These are phyloP conservation scores for Capsicum chinense DNA, from an alignment of 257 asterid genomes.

Conservation along the genomic window DNA sequence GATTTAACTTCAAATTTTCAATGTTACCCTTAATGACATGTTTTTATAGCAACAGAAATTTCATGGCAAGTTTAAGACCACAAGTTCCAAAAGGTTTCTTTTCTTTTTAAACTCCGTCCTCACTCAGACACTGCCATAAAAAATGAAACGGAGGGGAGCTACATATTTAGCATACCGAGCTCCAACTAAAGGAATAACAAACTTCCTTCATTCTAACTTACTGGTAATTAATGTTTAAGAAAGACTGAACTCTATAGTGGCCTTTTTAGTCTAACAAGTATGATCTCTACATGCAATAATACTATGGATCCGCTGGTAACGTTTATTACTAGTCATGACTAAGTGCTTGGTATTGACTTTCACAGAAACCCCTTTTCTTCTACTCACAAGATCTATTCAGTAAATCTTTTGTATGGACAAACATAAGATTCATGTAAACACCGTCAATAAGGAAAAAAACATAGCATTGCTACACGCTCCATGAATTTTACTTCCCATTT, in stretches of 20 bases:
- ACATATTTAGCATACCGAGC: neutral
- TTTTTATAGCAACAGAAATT: neutral
- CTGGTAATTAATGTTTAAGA: neutral
- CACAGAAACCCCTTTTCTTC: neutral
- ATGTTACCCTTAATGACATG: neutral
- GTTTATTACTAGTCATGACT: neutral
- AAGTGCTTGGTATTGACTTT: neutral
- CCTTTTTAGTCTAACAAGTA: neutral
- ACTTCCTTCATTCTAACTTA: neutral
- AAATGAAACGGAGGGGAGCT: neutral
- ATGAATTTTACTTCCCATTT: neutral
- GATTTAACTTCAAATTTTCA: neutral
- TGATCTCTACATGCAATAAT: slow-evolving; percentile 4
- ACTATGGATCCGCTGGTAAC: neutral
- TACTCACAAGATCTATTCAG: neutral
- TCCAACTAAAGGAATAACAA: neutral
- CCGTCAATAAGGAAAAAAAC: neutral
- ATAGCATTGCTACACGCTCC: neutral
- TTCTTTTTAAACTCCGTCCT: neutral
- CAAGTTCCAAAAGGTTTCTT: neutral
- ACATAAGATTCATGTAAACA: neutral
- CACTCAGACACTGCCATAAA: neutral
- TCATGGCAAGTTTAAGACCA: neutral
- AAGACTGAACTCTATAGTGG: neutral
- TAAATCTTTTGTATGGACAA: neutral